These are phyloP conservation scores for Abrus pulchellus DNA, from an alignment of 306 rosid genomes.

Conservation along the genomic window DNA sequence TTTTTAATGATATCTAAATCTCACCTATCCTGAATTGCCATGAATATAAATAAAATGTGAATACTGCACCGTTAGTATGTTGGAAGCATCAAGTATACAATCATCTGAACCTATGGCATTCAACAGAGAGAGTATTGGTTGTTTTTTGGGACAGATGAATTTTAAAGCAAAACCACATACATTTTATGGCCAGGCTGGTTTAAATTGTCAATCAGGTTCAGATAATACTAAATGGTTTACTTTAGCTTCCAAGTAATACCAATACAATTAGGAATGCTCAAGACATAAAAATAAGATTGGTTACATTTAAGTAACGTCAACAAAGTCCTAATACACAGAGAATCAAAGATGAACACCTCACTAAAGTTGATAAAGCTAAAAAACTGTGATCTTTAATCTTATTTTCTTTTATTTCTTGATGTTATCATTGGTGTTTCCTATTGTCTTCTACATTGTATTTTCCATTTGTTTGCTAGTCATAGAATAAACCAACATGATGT, in stretches of 20 bases:
- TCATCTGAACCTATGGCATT: background rate
- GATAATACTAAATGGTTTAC: constrained; percentile 4
- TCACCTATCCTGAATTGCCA: background rate
- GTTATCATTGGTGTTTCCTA: background rate
- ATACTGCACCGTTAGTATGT: background rate
- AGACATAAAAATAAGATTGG: background rate
- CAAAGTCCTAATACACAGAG: background rate
- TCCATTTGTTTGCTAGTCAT: constrained; percentile 23
- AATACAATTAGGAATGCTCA: constrained; percentile 9
- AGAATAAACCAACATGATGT: constrained; percentile 8
- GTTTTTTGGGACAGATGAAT: constrained; percentile 1
- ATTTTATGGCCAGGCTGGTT: background rate
- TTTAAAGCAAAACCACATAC: background rate
- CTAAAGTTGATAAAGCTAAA: constrained; percentile 8
- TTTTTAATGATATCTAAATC: background rate
- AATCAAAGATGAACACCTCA: background rate
- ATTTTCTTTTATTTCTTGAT: background rate
- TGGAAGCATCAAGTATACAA: background rate
- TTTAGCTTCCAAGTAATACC: constrained; percentile 15
- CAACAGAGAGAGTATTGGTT: background rate
- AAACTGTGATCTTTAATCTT: background rate
- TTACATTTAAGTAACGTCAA: background rate
- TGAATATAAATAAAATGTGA: background rate
- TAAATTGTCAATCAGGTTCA: background rate
- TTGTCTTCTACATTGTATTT: constrained; percentile 21